Base-by-base conservation (phyloP, 2,329 filamentous ascomycete genomes). In the Zymoseptoria ardabiliae region DNA sequence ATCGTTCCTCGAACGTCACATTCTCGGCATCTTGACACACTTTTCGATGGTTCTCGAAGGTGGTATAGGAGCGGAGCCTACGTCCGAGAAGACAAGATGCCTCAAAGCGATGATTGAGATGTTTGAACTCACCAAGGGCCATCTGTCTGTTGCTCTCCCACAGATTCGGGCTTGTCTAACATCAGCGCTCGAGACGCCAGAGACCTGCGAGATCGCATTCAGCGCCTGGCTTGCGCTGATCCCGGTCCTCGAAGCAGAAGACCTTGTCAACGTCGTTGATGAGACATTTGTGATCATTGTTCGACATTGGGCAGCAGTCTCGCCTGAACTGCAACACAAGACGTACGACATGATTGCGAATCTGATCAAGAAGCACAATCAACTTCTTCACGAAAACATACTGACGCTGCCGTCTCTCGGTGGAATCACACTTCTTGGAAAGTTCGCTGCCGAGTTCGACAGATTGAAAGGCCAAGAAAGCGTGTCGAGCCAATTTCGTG, bases 81-180 rank as follows among this genome's bases (percentile, higher is more conserved):
- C 62, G 49, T 22, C 58, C 13, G 91, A 97, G 70, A 90, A 91
- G 68, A 84, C 84, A 58, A 83, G 88, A 60, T 91, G 87, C 66
- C 84, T 99, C 8, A 84, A 84, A 63, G 92, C 90, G 4, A 88
- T 99, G 70, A 89, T 91, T 66, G 90, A 96, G 71, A 89, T 99
- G 83, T 88, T 97, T 54, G 84, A 80, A 57, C 79, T 95, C 54
- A 89, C 90, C 51, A 87, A 85, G 67, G 80, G 81, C 2, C 86
- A 89, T 69, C 85, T 92, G 30, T 87, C 85, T 61, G 85, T 88
- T 66, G 94, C 90, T 54, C 80, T 96, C 49, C 93, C 94, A 21
- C 93, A 97, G 78, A 93, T 97, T 58, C 91, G 91, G 65, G 91
- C 93, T n/a, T 97, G 90, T 70, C 79, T 99, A 11, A 85, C 96